Evolutionary conservation across 2,329 filamentous ascomycete genomes (phyloP).

Genomic region (Xylariaceae sp.): DNA sequence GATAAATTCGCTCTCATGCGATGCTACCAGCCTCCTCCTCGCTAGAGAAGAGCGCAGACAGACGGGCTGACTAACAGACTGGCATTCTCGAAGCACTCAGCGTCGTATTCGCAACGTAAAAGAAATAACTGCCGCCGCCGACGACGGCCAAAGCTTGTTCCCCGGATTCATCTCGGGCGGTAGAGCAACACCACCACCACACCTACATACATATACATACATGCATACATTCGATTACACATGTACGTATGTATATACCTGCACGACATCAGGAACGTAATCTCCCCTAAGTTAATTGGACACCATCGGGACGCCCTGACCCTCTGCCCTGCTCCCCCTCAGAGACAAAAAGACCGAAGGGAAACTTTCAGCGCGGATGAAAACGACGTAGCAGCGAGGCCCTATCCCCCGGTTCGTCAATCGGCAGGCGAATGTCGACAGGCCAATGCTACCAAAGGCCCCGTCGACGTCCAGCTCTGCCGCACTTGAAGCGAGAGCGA

Average conservation of each 20-base stretch:
- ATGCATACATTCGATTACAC: neutral
- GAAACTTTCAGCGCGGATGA: neutral
- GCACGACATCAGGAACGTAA: neutral
- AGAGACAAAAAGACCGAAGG: too few species aligned
- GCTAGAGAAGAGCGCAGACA: slow-evolving; percentile 4
- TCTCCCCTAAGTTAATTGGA: neutral
- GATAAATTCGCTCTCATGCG: slow-evolving; percentile 21
- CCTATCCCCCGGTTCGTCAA: slow-evolving; percentile 14
- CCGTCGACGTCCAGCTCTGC: slow-evolving; percentile 15
- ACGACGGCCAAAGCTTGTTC: neutral
- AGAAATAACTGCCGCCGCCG: neutral
- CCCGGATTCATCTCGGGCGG: slow-evolving; percentile 8
- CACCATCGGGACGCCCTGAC: neutral
- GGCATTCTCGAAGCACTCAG: neutral
- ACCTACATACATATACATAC: slow-evolving; percentile 2
- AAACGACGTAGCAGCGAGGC: slow-evolving; percentile 6
- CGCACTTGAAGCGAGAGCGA: slow-evolving; percentile 16
- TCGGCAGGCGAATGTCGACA: slow-evolving; percentile 22
- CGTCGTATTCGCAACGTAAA: neutral
- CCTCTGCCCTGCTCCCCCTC: too few species aligned
- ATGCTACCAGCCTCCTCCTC: slow-evolving; percentile 16
- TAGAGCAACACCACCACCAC: slow-evolving; percentile 2
- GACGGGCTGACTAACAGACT: neutral
- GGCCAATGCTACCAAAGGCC: slow-evolving; percentile 16
- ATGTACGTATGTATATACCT: neutral